Conservation (phyloP, 345 rosid genomes). For the Eucalyptus tenuipes region DNA sequence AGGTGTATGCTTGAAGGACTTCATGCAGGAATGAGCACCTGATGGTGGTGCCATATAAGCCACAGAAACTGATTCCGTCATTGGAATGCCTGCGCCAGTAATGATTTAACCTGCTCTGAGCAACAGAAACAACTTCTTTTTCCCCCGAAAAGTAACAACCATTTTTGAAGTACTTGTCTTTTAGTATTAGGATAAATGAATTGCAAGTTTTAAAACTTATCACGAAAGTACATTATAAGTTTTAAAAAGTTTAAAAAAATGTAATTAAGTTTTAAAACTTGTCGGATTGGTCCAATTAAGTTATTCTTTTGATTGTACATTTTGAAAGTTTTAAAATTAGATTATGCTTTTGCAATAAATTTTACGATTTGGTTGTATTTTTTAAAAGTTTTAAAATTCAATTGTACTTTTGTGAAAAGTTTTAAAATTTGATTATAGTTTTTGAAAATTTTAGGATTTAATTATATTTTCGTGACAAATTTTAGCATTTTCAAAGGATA, state of each 20-base stretch:
- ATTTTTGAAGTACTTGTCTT: neutral
- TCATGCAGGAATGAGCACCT: neutral
- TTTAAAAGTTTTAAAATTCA: too few species aligned
- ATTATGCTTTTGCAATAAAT: too few species aligned
- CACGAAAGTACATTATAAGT: neutral
- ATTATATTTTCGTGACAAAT: neutral
- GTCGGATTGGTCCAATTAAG: too few species aligned
- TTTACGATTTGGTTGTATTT: neutral
- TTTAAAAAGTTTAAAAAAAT: too few species aligned
- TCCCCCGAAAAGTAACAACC: neutral
- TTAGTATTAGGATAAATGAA: neutral
- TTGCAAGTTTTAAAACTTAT: neutral
- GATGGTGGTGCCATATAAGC: neutral
- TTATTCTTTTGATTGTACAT: too few species aligned
- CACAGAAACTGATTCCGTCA: neutral
- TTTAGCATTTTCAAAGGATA: too few species aligned
- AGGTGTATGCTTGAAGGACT: neutral
- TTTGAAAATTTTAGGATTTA: too few species aligned
- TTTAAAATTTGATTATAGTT: fast-evolving
- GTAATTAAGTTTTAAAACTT: too few species aligned
- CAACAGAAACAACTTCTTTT: neutral
- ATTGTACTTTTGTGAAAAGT: too few species aligned
- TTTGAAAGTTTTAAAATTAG: too few species aligned
- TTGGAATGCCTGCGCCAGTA: neutral
- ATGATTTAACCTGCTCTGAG: neutral